Base-by-base conservation (phyloP, 2,329 filamentous ascomycete genomes). In the Epicoccum sorghinum region DNA sequence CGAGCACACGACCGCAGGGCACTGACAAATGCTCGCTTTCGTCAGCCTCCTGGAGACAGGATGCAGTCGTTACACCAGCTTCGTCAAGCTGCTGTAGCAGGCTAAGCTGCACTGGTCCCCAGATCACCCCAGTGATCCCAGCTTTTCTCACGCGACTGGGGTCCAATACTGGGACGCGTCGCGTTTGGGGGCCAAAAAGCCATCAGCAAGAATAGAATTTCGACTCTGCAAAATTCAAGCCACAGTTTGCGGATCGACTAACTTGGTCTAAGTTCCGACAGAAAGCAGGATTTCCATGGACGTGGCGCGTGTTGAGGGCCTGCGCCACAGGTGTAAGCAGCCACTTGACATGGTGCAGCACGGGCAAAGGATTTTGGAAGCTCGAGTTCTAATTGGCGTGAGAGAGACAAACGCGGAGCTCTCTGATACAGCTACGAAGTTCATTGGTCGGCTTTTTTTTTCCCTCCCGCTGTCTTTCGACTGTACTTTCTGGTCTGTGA, bases 271-370 rank as follows among this genome's bases (percentile, higher is more conserved):
- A 42, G 27, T 29, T 27, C 22, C 18, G 3, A 27, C 18, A 14
- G 18, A 13, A 27, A 13, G 27, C 33, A 40, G 29, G 27, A 35
- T 29, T 25, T 32, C 24, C 14, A 30, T 9, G 33, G 2, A 4
- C n/a, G 14, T 22, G 35, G n/a, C 44, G 25, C 18, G 25, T 29
- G 30, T 33, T 38, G 48, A 38, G 40, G 40, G 55, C 49, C 63
- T 57, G 33, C 46, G 64, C 63, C 66, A 67, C 58, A 59, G 47
- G 32, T n/a, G 38, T 62, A 54, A 63, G 60, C 62, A 62, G 66
- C 64, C 27, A 29, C 27, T 18, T 18, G 18, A 18, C 64, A 61
- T 60, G 43, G 18, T n/a, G 24, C 38, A 33, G 18, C 24, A 41
- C 39, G 13, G 37, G 13, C 9, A 24, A 10, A 7, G 8, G 14